Conservation (phyloP, 2,329 filamentous ascomycete species). For the Calycina herbarum region DNA sequence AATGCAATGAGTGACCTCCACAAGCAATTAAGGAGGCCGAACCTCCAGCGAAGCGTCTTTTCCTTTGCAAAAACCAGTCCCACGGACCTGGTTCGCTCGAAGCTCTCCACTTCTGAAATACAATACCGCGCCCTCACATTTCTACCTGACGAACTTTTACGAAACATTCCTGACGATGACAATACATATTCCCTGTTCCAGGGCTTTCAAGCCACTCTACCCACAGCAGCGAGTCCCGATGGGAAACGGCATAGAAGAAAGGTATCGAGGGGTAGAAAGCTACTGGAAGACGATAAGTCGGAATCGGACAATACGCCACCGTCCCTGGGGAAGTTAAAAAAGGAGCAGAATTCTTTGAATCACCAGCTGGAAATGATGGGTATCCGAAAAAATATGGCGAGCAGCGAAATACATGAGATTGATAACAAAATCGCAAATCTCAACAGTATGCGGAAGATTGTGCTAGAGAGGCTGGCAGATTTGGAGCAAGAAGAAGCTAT, state of each 20-base stretch:
- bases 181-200: constrained; percentile 93
- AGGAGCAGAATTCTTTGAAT: constrained; percentile 76
- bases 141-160: constrained; percentile 84
- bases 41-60: constrained; percentile 85
- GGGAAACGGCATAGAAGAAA: constrained; percentile 69
- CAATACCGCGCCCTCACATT: constrained; percentile 88
- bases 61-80: constrained; percentile 87
- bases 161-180: constrained; percentile 82
- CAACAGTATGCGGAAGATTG: constrained; percentile 87
- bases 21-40: constrained; percentile 80
- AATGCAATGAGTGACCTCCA: constrained; percentile 86
- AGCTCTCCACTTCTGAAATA: constrained; percentile 87
- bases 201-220: constrained; percentile 89
- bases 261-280: constrained; percentile 72
- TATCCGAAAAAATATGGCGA: constrained; percentile 96
- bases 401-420: constrained; percentile 92
- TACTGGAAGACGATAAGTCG: constrained; percentile 66
- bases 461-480: constrained; percentile 80
- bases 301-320: constrained; percentile 59
- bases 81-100: constrained; percentile 90
- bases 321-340: constrained; percentile 71
- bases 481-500: constrained; percentile 89
- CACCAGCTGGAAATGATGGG: constrained; percentile 89
- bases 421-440: constrained; percentile 96
- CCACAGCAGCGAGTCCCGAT: constrained; percentile 60